Base-by-base conservation (phyloP, 1,284 basidiomycete species). In the Clitocybe nebularis region DNA sequence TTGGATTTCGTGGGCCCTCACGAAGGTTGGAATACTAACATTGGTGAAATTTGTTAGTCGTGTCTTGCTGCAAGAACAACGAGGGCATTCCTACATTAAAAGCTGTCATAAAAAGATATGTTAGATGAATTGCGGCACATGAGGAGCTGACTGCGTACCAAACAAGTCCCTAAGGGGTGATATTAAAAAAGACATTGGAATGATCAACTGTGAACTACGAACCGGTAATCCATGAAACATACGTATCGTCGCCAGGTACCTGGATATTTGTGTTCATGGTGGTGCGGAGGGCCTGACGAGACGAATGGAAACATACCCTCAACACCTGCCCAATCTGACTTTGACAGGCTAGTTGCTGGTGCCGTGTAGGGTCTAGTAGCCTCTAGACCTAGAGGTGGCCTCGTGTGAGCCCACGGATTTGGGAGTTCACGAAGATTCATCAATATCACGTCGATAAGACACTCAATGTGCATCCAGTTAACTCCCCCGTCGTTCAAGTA, bases 141-240 rank as follows among this genome's bases (percentile, higher is more conserved):
- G 8, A 21, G 14, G 43, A 37, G n/a, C 25, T 20, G 21, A 24
- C 4, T 32, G 64, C 75, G 54, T 51, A 79, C 78, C 66, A 48
- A 73, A 75, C n/a, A 82, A 56, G 57, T 81, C 79, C 22, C 79
- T 80, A 26, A 6, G 24, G 23, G 19, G 16, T 19, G 21, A 30
- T 25, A 24, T n/a, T n/a, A 2, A 19, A 24, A 36, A 36, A 13
- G 3, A 13, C 21, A 22, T 7, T 7, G 19, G 17, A 11, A 19
- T 17, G 4, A 9, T 14, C 16, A 32, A 17, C 3, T 16, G 13
- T 29, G 29, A 40, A 23, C 39, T 16, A 48, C 73, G 34, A 49
- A 83, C 82, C 80, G 71, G 59, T 84, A 83, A 61, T 86, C 84
- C 79, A 85, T 81, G 51, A 84, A 86, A 44, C 75, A 84, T 10